A percentile compares a stretch with the other conserved stretches of the same genome.
Evolutionary conservation across 176 grass and related monocot genomes (phyloP).

Genomic region (Bolboschoenus planiculmis): DNA sequence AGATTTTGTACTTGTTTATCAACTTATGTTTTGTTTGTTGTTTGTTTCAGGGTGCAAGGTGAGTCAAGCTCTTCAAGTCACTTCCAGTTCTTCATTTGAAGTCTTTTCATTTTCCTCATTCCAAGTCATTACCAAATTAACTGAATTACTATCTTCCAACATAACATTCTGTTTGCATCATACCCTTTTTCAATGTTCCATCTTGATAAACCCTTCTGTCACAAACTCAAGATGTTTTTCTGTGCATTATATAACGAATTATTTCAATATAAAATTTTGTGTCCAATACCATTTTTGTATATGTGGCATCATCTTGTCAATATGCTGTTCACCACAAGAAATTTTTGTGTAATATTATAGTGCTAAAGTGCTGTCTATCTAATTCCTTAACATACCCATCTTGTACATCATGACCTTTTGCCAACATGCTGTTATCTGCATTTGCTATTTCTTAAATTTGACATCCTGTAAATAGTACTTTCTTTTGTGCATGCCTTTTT

Average conservation of each 20-base stretch:
- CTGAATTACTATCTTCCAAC: neutral
- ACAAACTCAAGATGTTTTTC: neutral
- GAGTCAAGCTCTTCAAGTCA: slow-evolving; percentile 31
- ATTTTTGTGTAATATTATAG: no score
- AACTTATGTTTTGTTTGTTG: slow-evolving; percentile 15
- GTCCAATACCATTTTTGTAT: neutral
- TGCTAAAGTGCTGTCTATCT: neutral
- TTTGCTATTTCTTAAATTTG: neutral
- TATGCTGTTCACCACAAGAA: neutral
- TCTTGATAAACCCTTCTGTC: neutral
- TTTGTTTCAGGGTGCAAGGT: slow-evolving; percentile 85
- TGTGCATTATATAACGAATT: neutral
- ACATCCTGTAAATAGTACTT: neutral
- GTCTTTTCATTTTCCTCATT: neutral
- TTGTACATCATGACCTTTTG: neutral
- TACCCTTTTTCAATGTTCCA: slow-evolving; percentile 14
- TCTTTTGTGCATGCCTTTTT: neutral
- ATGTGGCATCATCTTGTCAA: neutral
- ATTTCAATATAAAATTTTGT: neutral
- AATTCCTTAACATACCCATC: neutral
- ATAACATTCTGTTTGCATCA: neutral
- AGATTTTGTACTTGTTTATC: slow-evolving; percentile 4
- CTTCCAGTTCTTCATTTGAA: slow-evolving; percentile 9
- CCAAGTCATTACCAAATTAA: neutral
- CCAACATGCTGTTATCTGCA: neutral